Base-by-base conservation (phyloP, 2,329 filamentous ascomycete species). In the Penicillium hordei region DNA sequence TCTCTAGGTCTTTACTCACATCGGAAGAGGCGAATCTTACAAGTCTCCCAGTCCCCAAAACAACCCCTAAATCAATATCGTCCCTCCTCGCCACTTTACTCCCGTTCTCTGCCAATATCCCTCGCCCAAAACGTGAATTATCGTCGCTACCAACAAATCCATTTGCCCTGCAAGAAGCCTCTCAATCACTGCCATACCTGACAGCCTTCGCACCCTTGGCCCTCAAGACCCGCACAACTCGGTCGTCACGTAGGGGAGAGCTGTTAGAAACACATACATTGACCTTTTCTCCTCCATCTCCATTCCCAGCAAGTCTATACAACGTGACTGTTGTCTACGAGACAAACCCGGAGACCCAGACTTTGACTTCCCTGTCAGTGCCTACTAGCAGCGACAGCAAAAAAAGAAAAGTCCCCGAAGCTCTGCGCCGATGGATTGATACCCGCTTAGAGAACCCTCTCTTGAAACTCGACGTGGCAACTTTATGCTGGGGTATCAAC, bases 161-260 rank as follows among this genome's bases (percentile, higher is more conserved):
- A 1, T 79, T 92, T 75, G 80, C 83, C 0, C 80, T 88, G 1
- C 78, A 81, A 44, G 64, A 70, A 34, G 63, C 64, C 23, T 60
- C 66, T 0, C 84, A 92, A 59, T 84, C 89, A 49, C 75, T 89
- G 2, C 85, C 88, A 0, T 91, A 88, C 62, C 79, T 93, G 0
- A 83, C 88, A 45, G 80, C 88, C 9, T 91, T 94, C 65, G 89
- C 85, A 0, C 85, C 88, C 0, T 80, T 94, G 15, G 78, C 78
- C 0, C 86, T 89, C 57, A 67, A 60, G 6, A 58, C 70, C 15
- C 66, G 70, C 33, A 74, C 70, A 27, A 68, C 57, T n/a, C 64
- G 66, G 10, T 60, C 68, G 9, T 57, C 65, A 9, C 58, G 65
- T 23, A 48, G 62, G 5, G 56, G 59, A 15, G 46, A 48, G 10